phyloP scores from a whole-genome alignment of 257 asterid species.

The Plectranthus barbatus region DNA sequence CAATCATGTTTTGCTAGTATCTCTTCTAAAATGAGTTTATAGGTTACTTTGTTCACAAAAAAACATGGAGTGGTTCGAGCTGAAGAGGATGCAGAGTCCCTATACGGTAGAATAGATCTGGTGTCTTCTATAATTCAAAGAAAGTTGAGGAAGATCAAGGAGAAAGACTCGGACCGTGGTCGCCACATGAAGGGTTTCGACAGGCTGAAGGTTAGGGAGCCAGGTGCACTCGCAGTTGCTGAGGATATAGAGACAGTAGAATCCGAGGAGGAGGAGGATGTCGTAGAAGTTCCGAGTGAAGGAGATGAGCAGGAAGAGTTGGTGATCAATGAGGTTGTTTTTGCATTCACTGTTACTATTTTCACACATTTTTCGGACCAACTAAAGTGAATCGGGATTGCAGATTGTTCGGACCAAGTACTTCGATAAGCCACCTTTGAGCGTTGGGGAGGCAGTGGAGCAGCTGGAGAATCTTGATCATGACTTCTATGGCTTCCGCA shows the following conservation, averaged over 20 bases:
- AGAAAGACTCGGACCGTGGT: too few relatives aligned
- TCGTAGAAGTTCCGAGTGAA: slow-evolving; percentile 24
- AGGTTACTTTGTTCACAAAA: slow-evolving; percentile 87
- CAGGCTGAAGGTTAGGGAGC: slow-evolving; percentile 58
- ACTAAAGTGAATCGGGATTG: not conserved
- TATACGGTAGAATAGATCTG: too few relatives aligned
- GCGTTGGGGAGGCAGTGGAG: slow-evolving; percentile 78
- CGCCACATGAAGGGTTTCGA: slow-evolving; percentile 79
- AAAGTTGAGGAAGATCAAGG: too few relatives aligned
- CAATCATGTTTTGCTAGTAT: not conserved
- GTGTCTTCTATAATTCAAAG: too few relatives aligned
- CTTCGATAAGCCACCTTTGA: slow-evolving; percentile 92
- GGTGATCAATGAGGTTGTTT: slow-evolving; percentile 46
- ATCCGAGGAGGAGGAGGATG: slow-evolving; percentile 26
- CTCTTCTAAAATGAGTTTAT: slow-evolving; percentile 2
- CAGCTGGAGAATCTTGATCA: too few relatives aligned
- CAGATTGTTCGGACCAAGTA: slow-evolving; percentile 80
- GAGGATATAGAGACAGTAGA: slow-evolving; percentile 30
- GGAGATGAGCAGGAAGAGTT: slow-evolving; percentile 33
- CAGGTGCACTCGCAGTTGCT: slow-evolving; percentile 16
- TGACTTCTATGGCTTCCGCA: too few relatives aligned
- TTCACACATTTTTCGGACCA: not conserved
- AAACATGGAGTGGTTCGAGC: slow-evolving; percentile 90
- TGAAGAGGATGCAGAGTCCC: too few relatives aligned
- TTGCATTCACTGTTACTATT: not conserved